Percentiles rank a stretch among this genome's conserved stretches.
Conservation (phyloP, 208 protist genomes). For the Polymyxa betae region DNA sequence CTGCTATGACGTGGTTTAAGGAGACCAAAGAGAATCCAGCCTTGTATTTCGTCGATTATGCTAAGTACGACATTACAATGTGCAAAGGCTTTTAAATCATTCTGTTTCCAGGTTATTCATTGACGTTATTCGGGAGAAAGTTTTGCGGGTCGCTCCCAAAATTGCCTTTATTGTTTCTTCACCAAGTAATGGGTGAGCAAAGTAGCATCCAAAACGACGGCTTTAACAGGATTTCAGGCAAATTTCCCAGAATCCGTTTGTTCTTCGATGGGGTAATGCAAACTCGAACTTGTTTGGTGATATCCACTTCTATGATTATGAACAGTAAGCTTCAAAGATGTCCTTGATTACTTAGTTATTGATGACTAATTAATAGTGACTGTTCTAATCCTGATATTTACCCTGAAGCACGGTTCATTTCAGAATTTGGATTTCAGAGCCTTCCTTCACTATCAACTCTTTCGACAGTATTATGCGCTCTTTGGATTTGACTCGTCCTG, state of each 20-base stretch:
- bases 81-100: conserved; percentile 57
- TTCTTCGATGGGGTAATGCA: conserved; percentile 59
- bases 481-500: background rate
- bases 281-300: background rate
- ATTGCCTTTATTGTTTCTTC: conserved; percentile 17
- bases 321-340: background rate
- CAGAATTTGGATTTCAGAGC: conserved; percentile 40
- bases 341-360: background rate
- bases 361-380: background rate
- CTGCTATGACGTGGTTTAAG: conserved; percentile 45
- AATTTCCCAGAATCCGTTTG: conserved; percentile 53
- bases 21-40: conserved; percentile 55
- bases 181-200: conserved; percentile 11
- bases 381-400: conserved; percentile 12
- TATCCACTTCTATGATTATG: conserved; percentile 48
- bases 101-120: background rate
- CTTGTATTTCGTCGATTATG: conserved; percentile 71
- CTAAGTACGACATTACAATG: conserved; percentile 65
- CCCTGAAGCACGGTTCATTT: conserved; percentile 26
- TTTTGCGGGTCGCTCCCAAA: background rate
- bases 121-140: background rate
- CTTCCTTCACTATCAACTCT: background rate
- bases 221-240: conserved; percentile 53
- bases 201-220: background rate
- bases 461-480: background rate